Base-by-base conservation (phyloP, 2,329 filamentous ascomycete genomes). In the Claviceps purpurea region DNA sequence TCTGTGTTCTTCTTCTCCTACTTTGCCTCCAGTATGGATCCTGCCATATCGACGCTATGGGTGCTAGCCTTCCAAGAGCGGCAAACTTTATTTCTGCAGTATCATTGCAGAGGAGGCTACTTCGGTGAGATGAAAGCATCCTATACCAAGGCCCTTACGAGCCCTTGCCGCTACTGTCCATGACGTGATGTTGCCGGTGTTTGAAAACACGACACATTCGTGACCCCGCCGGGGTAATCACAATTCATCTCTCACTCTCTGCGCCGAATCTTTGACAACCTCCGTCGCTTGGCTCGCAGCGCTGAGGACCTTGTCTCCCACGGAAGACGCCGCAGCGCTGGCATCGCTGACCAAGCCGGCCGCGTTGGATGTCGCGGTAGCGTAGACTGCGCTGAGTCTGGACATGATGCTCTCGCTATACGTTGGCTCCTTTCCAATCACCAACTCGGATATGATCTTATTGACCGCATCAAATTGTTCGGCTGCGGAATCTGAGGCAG, bases 331-430 rank as follows among this genome's bases (percentile, higher is more conserved):
- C 8, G 63, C 63, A 39, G 59, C 61, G 41, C 62, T 64, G 7
- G 66, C 68, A 30, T 68, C 61, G 51, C 58, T 65, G 10, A 64
- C 67, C 43, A 67, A 55, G 54, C 70, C 75, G 11, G 73, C 73
- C 7, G 76, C 70, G 0, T 74, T 80, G 0, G 79, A 74, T 2
- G 77, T 69, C 1, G 81, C 84, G 0, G 82, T 87, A 24, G 81
- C 79, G 61, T 91, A 93, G 0, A 81, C 85, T 3, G 78, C 82
- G 52, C 79, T 78, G 13, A 95, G 74, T 50, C 85, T 79, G 50
- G 73, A 80, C 67, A 89, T 81, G 3, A 91, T 84, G 54, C 85
- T 89, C 61, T 94, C 86, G 0, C 84, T 89, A 60, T 89, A 94
- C 14, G 82, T 81, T 0, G 87, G 83, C 63, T 94, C 88, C 64